phyloP scores from a whole-genome alignment of 768 basidiomycete species.

The Suillus tomentosus region DNA sequence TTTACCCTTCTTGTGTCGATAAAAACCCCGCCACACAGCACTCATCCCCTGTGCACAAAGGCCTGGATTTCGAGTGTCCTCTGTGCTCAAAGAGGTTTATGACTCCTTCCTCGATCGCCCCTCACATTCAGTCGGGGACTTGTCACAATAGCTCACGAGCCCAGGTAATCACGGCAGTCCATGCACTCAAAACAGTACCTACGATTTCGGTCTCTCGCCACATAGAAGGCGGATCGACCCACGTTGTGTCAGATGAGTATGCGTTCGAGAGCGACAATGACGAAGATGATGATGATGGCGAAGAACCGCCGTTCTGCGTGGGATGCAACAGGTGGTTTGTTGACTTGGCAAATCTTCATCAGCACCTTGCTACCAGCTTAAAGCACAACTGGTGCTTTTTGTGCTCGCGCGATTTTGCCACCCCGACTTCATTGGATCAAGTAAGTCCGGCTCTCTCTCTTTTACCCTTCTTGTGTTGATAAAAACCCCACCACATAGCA shows the following conservation, averaged over 20 bases:
- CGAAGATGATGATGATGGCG: slow-evolving; percentile 9
- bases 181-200: slow-evolving; percentile 33
- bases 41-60: not conserved
- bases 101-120: slow-evolving; percentile 36
- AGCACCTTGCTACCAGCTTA: slow-evolving; percentile 25
- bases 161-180: slow-evolving; percentile 38
- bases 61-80: slow-evolving; percentile 1
- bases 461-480: not conserved
- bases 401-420: slow-evolving; percentile 33
- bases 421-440: slow-evolving; percentile 26
- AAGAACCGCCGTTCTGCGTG: slow-evolving; percentile 20
- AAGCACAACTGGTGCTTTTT: slow-evolving; percentile 39
- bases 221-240: slow-evolving; percentile 14
- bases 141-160: slow-evolving; percentile 39
- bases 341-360: slow-evolving; percentile 16
- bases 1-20: not conserved
- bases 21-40: not conserved
- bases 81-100: not conserved
- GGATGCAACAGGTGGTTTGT: slow-evolving; percentile 29
- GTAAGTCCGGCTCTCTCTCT: slow-evolving; percentile 28
- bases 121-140: slow-evolving; percentile 42
- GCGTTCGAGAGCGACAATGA: no score
- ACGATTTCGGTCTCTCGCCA: slow-evolving; percentile 39
- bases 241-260: slow-evolving; percentile 17
- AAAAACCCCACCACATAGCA: not conserved